Base-by-base conservation (phyloP, 2,329 filamentous ascomycete genomes). In the Trichoderma sp. region DNA sequence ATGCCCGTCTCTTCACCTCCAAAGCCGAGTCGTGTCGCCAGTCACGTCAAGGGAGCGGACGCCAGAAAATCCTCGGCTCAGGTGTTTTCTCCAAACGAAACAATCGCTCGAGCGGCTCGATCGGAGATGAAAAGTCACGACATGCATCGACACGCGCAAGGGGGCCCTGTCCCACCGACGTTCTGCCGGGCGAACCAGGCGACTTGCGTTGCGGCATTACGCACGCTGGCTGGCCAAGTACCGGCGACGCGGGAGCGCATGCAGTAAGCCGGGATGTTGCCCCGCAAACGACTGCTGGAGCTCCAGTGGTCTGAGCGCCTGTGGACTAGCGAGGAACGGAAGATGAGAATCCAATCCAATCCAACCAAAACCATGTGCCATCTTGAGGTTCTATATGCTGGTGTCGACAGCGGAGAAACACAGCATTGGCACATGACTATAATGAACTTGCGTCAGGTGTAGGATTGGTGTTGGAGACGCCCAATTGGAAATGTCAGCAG, bases 101-200 rank as follows among this genome's bases (percentile, higher is more conserved):
- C 52, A 52, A 43, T 64, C 52, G 34, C 12, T 59, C 6, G 51
- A 50, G 26, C 63, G 63, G 63, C 63, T 65, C 44, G 43, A 61
- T 65, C 63, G 63, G 63, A 65, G 44, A 65, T 65, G 63, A 65
- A 61, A 61, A 56, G 63, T 57, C 63, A 65, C 50, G 50, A 41
- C 48, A 12, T 43, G 17, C 58, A 58, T 57, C n/a, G 51, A 30
- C 34, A 47, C 45, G 41, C 24, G 55, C 19, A 41, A 34, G 44
- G 64, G 41, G 62, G 44, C 21, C 51, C 55, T 50, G 55, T 10
- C 30, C 30, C 55, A 34, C 65, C 65, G 65, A 65, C 21, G 48
- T 67, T 67, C 50, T 65, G 50, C 65, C 65, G 65, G 64, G 30
- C 58, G 24, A 61, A 43, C 51, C 57, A 55, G 55, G 39, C 48